A percentile compares a stretch with the other conserved stretches of the same genome.
Conservation (phyloP, 1,284 basidiomycete species). For the Fomitopsis schrenkii region DNA sequence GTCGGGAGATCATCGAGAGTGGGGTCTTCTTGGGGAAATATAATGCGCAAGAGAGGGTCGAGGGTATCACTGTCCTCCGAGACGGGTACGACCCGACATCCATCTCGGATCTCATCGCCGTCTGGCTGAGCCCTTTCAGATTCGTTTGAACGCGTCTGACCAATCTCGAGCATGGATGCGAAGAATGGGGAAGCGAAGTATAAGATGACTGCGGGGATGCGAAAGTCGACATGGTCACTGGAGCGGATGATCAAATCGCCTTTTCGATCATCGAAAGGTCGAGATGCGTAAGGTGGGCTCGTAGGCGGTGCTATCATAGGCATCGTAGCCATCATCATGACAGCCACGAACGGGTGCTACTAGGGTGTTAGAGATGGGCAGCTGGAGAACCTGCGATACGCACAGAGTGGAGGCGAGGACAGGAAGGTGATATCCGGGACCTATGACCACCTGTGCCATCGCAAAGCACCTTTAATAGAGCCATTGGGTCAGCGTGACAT, state of each 20-base stretch:
- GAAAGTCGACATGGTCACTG: constrained; percentile 10
- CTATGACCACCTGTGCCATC: too few relatives aligned
- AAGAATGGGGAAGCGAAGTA: constrained; percentile 9
- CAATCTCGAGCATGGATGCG: constrained; percentile 7
- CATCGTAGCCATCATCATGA: too few relatives aligned
- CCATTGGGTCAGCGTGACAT: too few relatives aligned
- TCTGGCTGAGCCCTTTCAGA: not conserved
- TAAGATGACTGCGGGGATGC: constrained; percentile 4
- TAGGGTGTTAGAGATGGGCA: too few relatives aligned
- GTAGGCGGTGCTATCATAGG: not conserved
- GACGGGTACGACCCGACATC: not conserved
- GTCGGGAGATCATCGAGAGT: not conserved
- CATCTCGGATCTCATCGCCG: not conserved
- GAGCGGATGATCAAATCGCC: constrained; percentile 12
- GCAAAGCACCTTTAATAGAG: too few relatives aligned
- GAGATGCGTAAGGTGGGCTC: not conserved
- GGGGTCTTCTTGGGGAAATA: not conserved
- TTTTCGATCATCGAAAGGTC: constrained; percentile 12
- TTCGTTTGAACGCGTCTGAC: not conserved
- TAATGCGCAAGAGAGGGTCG: not conserved
- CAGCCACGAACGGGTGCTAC: too few relatives aligned
- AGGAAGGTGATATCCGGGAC: too few relatives aligned
- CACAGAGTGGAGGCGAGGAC: too few relatives aligned
- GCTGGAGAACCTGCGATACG: too few relatives aligned
- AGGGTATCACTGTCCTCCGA: constrained; percentile 2